phyloP scores from a whole-genome alignment of 768 basidiomycete species.

The Crassisporium funariophilum region DNA sequence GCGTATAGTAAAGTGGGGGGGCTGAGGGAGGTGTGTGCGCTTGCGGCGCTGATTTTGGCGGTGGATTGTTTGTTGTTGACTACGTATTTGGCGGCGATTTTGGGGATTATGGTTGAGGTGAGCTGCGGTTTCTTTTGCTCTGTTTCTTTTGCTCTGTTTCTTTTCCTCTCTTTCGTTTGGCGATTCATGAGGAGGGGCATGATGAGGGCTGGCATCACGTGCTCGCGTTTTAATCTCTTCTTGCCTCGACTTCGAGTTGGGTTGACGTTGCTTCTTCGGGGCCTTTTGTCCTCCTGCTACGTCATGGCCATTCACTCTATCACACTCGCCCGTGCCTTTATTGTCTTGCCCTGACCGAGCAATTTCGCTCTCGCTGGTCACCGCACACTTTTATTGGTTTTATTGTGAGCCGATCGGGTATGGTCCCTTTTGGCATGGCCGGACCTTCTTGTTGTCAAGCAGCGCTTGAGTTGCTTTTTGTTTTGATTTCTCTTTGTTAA shows the following conservation, averaged over 20 bases:
- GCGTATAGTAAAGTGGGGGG: slow-evolving; percentile 87
- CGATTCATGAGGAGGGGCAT: background rate
- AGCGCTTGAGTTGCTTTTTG: too few relatives aligned
- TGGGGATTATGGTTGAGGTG: slow-evolving; percentile 97
- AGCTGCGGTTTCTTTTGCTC: background rate
- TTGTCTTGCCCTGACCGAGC: too few relatives aligned
- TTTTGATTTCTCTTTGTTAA: too few relatives aligned
- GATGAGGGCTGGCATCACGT: too few relatives aligned
- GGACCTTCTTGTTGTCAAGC: too few relatives aligned
- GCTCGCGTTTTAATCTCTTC: background rate
- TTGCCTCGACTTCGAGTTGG: background rate
- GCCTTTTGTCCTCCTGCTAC: too few relatives aligned
- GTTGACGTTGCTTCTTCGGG: background rate
- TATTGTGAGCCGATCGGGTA: too few relatives aligned
- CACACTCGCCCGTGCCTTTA: too few relatives aligned
- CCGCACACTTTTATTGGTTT: too few relatives aligned
- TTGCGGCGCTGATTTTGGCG: slow-evolving; percentile 85
- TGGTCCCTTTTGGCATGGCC: too few relatives aligned
- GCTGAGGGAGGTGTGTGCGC: slow-evolving; percentile 90
- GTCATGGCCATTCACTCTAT: too few relatives aligned
- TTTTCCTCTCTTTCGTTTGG: background rate
- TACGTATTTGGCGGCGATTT: slow-evolving; percentile 86
- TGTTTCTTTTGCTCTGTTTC: background rate
- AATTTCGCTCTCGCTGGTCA: too few relatives aligned
- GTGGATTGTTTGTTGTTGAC: slow-evolving; percentile 89